Evolutionary conservation across 495 filamentous ascomycete species (phyloP).

Genomic region (Penicillium dipodomyicola): DNA sequence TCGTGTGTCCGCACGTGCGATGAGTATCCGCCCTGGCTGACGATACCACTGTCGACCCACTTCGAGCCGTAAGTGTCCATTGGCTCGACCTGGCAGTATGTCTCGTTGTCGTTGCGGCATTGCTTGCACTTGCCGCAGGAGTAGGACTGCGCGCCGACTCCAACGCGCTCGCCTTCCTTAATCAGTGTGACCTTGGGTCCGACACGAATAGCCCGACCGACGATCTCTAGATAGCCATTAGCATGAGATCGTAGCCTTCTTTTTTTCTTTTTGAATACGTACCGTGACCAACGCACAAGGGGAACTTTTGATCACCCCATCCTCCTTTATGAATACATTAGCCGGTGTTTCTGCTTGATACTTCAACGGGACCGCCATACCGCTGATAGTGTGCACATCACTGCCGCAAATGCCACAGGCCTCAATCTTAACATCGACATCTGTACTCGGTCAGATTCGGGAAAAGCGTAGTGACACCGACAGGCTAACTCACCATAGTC

Average conservation of each 20-base stretch:
- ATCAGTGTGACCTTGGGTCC: conserved; percentile 63
- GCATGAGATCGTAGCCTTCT: background rate
- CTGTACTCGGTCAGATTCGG: conserved; percentile 29
- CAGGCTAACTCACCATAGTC: conserved; percentile 47
- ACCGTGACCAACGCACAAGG: conserved; percentile 69
- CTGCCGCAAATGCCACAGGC: conserved; percentile 78
- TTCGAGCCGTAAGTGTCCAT: conserved; percentile 64
- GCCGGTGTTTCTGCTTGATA: background rate
- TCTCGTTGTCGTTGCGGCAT: conserved; percentile 72
- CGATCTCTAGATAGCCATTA: conserved; percentile 49
- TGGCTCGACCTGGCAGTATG: conserved; percentile 66
- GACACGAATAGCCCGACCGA: conserved; percentile 69
- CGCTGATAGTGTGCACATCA: conserved; percentile 74
- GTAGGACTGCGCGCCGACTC: conserved; percentile 74
- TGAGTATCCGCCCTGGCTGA: conserved; percentile 64
- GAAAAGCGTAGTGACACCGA: background rate
- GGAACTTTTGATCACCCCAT: conserved; percentile 68
- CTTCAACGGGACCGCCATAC: conserved; percentile 16
- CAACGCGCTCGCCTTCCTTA: conserved; percentile 74
- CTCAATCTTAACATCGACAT: conserved; percentile 71
- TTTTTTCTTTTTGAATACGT: conserved; percentile 7
- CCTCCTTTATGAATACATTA: conserved; percentile 42
- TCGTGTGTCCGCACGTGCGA: conserved; percentile 75
- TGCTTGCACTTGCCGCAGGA: conserved; percentile 67
- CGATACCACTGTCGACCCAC: conserved; percentile 61